A percentile compares a stretch with the other conserved stretches of the same genome.
Evolutionary conservation across 2,329 filamentous ascomycete species (phyloP).

Genomic region (Penicillium sumatraense): DNA sequence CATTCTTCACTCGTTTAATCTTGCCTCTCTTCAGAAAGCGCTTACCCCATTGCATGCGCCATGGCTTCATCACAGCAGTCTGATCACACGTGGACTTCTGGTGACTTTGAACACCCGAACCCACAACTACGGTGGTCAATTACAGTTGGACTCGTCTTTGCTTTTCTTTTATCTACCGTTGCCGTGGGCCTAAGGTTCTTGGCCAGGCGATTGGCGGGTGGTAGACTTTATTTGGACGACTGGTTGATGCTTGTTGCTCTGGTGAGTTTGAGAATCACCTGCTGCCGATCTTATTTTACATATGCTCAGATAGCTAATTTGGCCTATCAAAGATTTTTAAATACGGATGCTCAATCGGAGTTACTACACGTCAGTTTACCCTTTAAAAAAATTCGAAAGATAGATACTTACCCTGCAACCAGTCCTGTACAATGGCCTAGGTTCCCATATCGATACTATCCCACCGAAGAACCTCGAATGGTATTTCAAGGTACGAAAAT

Average conservation of each 20-base stretch:
- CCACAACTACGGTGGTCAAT: conserved; percentile 25
- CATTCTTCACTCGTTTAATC: conserved; percentile 6
- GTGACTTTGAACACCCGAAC: conserved; percentile 34
- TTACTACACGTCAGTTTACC: conserved; percentile 28
- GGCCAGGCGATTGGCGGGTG: conserved; percentile 30
- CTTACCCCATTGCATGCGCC: conserved; percentile 9
- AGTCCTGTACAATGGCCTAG: conserved; percentile 35
- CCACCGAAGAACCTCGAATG: conserved; percentile 26
- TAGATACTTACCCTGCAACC: background rate
- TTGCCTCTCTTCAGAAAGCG: conserved; percentile 4
- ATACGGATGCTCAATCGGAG: conserved; percentile 35
- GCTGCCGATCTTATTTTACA: no score
- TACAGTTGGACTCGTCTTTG: conserved; percentile 31
- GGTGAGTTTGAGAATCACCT: conserved; percentile 23
- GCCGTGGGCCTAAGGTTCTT: conserved; percentile 32
- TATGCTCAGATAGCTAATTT: background rate
- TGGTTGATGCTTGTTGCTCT: conserved; percentile 35
- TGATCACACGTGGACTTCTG: conserved; percentile 19
- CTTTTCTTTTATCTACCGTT: conserved; percentile 30
- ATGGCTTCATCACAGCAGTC: conserved; percentile 26
- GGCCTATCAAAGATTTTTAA: conserved; percentile 28
- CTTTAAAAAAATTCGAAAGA: background rate
- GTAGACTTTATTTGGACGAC: conserved; percentile 34
- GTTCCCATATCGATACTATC: conserved; percentile 33
- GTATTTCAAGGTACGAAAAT: conserved; percentile 30